phyloP scores from a whole-genome alignment of 2,329 filamentous ascomycete species.

The Allantophomopsis cytisporea region DNA sequence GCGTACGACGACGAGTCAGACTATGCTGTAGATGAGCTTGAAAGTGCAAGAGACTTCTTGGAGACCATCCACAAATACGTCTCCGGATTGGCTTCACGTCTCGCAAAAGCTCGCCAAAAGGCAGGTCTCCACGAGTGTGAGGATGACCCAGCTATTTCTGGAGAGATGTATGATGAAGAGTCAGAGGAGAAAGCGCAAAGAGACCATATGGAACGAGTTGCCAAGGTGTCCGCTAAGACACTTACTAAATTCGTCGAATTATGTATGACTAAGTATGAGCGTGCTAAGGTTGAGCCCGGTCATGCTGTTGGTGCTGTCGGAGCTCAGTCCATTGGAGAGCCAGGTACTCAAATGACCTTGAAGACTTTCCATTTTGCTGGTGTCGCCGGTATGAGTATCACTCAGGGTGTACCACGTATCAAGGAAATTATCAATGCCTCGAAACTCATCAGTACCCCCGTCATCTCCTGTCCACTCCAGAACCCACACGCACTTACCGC shows the following conservation, averaged over 20 bases:
- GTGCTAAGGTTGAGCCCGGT: conserved; percentile 83
- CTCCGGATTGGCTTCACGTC: conserved; percentile 42
- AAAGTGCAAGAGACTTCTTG: conserved; percentile 73
- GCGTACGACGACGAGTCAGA: conserved; percentile 58
- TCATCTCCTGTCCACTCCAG: conserved; percentile 76
- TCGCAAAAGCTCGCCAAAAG: conserved; percentile 37
- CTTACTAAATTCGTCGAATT: conserved; percentile 64
- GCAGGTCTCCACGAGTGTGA: conserved; percentile 34
- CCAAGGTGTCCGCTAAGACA: conserved; percentile 68
- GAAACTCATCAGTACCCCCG: conserved; percentile 82
- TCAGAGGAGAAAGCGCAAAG: conserved; percentile 14
- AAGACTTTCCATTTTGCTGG: conserved; percentile 99
- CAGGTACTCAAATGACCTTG: conserved; percentile 96
- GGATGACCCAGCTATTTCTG: conserved; percentile 17
- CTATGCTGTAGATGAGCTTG: conserved; percentile 60
- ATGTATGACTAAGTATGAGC: conserved; percentile 82
- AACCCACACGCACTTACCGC: conserved; percentile 63
- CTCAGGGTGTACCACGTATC: conserved; percentile 97
- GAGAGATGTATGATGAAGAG: conserved; percentile 14
- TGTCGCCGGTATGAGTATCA: conserved; percentile 99
- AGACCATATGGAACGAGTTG: conserved; percentile 48
- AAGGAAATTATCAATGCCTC: conserved; percentile 99
- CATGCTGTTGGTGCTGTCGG: conserved; percentile 94
- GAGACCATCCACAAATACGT: conserved; percentile 66
- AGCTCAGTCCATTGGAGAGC: conserved; percentile 95